Conservation (phyloP, 108 stramenopile species). For the Skeletonema tropicum region DNA sequence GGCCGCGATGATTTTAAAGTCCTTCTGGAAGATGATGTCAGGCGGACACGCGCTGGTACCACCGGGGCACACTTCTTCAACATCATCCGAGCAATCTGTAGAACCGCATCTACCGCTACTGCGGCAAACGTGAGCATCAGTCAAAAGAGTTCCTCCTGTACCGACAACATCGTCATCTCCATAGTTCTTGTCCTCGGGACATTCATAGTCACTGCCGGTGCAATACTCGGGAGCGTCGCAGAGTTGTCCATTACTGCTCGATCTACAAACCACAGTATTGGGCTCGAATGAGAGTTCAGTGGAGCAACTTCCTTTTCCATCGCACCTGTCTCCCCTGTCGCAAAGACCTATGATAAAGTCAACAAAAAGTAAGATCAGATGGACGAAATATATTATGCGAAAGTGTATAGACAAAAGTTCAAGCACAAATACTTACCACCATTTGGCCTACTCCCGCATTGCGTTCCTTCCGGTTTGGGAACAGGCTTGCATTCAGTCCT, state of each 20-base stretch:
- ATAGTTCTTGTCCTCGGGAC: neutral
- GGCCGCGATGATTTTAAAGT: neutral
- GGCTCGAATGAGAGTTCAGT: neutral
- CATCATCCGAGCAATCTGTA: neutral
- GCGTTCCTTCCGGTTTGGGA: too few species aligned
- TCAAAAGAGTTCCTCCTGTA: too few species aligned
- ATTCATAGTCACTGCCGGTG: neutral
- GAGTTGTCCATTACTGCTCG: neutral
- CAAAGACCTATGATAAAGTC: neutral
- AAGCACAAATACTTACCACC: neutral
- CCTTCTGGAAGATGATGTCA: neutral
- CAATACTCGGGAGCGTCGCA: neutral
- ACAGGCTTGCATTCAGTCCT: too few species aligned
- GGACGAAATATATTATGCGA: neutral
- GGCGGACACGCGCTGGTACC: neutral
- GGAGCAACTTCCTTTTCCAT: neutral
- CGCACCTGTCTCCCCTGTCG: neutral
- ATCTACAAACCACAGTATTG: neutral
- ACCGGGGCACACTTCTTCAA: neutral
- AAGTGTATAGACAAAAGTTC: neutral
- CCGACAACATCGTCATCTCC: neutral
- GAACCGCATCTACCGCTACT: neutral
- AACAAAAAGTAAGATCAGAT: neutral
- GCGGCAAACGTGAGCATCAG: too few species aligned
- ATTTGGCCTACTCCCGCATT: too few species aligned